Evolutionary conservation across 2,329 filamentous ascomycete genomes (phyloP).

Genomic region (Colletotrichum sp.): DNA sequence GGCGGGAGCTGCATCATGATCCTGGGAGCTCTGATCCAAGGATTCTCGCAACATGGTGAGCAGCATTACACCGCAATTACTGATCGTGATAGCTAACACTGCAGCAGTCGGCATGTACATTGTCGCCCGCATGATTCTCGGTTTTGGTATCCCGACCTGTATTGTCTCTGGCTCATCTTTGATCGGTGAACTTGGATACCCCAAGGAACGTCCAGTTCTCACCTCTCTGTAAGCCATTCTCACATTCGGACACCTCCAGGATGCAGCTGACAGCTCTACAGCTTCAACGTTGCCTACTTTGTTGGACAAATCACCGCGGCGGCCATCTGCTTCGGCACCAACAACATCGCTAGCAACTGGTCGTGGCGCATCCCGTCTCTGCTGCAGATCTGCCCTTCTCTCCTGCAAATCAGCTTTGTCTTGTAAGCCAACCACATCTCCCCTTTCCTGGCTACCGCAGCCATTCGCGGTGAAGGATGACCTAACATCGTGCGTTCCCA

Average conservation of each 20-base stretch:
- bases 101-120: constrained; percentile 58
- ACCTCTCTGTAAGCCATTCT: constrained; percentile 48
- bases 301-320: constrained; percentile 54
- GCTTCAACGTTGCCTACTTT: constrained; percentile 63
- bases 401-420: constrained; percentile 43
- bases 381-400: constrained; percentile 49
- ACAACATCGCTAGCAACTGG: constrained; percentile 40
- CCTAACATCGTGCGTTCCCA: neutral
- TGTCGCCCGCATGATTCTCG: constrained; percentile 62
- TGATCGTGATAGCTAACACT: neutral
- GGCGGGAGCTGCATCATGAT: constrained; percentile 60
- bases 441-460: too few relatives aligned
- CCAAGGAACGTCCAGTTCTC: constrained; percentile 63
- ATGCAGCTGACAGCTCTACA: neutral
- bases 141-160: constrained; percentile 64
- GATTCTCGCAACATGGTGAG: constrained; percentile 51
- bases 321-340: constrained; percentile 55
- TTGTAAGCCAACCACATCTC: constrained; percentile 53
- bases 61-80: neutral
- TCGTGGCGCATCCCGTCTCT: constrained; percentile 51
- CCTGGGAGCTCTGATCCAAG: constrained; percentile 59
- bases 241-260: too few relatives aligned
- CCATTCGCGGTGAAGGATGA: too few relatives aligned
- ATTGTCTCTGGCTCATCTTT: constrained; percentile 64
- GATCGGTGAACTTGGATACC: constrained; percentile 64